Conservation (phyloP, 352 stramenopile species). For the Thalassiosira exigua region DNA sequence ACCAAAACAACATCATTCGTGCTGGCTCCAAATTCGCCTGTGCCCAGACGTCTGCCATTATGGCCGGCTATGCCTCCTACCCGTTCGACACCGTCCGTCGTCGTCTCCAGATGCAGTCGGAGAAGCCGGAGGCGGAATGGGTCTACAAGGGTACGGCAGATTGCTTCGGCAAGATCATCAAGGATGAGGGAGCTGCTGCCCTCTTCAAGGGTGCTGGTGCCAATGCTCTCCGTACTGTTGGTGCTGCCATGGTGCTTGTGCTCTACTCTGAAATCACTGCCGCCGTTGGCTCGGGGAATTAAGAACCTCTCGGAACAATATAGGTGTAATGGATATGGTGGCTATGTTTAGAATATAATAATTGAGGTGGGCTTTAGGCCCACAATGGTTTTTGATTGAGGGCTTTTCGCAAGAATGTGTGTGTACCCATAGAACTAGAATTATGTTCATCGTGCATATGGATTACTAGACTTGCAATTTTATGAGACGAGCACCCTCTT, state of each 20-base stretch:
- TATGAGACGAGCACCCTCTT: no score
- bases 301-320: no score
- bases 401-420: no score
- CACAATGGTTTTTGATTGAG: no score
- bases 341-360: no score
- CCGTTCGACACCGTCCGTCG: slow-evolving; percentile 90
- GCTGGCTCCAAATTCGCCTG: slow-evolving; percentile 87
- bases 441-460: no score
- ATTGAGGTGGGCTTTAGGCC: no score
- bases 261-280: slow-evolving; percentile 99
- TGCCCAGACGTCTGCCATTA: slow-evolving; percentile 87
- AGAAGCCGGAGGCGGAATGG: slow-evolving; percentile 93
- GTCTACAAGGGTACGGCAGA: slow-evolving; percentile 97
- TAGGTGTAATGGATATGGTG: slow-evolving; percentile 2
- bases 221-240: slow-evolving; percentile 98
- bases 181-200: slow-evolving; percentile 93
- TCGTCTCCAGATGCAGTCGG: slow-evolving; percentile 91
- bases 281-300: slow-evolving; percentile 58
- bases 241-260: slow-evolving; percentile 97
- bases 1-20: slow-evolving; percentile 80
- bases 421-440: no score
- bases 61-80: slow-evolving; percentile 88
- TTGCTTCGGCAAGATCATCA: slow-evolving; percentile 96
- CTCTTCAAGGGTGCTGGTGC: slow-evolving; percentile 99
- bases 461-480: no score